Evolutionary conservation across 2,329 filamentous ascomycete species (phyloP).

Genomic region (Thermothelomyces thermophilus): DNA sequence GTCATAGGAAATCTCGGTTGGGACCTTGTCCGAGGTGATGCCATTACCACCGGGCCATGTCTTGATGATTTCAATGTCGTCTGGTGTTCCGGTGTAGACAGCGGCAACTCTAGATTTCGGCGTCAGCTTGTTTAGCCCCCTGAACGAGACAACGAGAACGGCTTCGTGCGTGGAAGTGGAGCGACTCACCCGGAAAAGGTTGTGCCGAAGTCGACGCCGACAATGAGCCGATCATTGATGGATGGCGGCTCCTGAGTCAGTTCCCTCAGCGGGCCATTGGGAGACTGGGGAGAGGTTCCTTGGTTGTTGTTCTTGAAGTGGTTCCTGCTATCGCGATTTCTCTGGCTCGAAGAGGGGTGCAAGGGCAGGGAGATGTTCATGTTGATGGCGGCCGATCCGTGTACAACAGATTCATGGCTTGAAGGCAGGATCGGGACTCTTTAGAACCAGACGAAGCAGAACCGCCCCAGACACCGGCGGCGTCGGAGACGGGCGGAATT

Average conservation of each 20-base stretch:
- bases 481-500: not conserved
- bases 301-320: slow-evolving; percentile 46
- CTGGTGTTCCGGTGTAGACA: slow-evolving; percentile 67
- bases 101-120: slow-evolving; percentile 52
- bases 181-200: slow-evolving; percentile 66
- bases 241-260: slow-evolving; percentile 46
- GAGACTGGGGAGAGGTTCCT: slow-evolving; percentile 50
- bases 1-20: slow-evolving; percentile 67
- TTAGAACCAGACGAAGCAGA: not conserved
- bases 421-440: not conserved
- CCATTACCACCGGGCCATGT: slow-evolving; percentile 78
- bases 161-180: not conserved
- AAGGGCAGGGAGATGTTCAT: slow-evolving; percentile 49
- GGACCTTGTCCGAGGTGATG: slow-evolving; percentile 83
- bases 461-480: not conserved
- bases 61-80: slow-evolving; percentile 79
- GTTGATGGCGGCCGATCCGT: slow-evolving; percentile 20
- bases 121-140: slow-evolving; percentile 9
- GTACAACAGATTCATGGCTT: slow-evolving; percentile 8
- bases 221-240: slow-evolving; percentile 59
- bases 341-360: slow-evolving; percentile 40
- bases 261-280: slow-evolving; percentile 55
- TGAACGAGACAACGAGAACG: not conserved
- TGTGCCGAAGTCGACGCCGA: slow-evolving; percentile 79
- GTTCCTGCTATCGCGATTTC: slow-evolving; percentile 50